Base-by-base conservation (phyloP, 2,329 filamentous ascomycete genomes). In the Berkeleyomyces basicola region DNA sequence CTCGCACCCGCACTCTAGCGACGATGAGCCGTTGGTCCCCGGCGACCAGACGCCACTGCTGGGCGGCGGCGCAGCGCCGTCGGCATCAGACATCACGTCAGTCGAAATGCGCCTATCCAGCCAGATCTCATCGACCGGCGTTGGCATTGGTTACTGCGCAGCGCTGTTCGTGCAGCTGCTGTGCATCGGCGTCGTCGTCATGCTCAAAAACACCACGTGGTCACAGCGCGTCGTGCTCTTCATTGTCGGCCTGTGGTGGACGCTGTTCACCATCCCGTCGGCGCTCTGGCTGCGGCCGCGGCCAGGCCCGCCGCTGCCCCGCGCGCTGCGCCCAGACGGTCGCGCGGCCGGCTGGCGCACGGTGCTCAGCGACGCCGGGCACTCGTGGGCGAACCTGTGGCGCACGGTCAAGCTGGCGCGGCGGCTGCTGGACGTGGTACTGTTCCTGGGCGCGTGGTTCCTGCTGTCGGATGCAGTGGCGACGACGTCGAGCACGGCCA, bases 381-480 rank as follows among this genome's bases (percentile, higher is more conserved):
- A 88, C 71, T 87, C 91, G 0, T 99, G 93, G 93, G 85, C 82
- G 63, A 90, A 89, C 2, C 79, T 99, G 0, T 91, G 85, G 67
- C 85, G 84, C 64, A 97, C 93, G 0, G 75, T 91, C 9, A 80
- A 83, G 67, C 81, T 90, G 53, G 91, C 92, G 2, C 79, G 86
- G 11, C 80, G 81, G 9, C 78, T 92, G 5, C 76, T 83, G 59
- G 88, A 93, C 68, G 85, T 92, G 37, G 75, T 88, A 37, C 76
- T 92, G 5, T 93, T 93, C 71, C 80, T 99, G 3, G 83, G 81
- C 2, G 90, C 89, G 4, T 99, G 93, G 93, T 96, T 99, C 71
- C 79, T 99, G 39, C 80, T 99, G 1, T 95, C 88, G 5, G 93
- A 99, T 69, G 90, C 88, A 49, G 90, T 97, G 66, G 93, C 93